These are phyloP conservation scores for Perkinsus marinus DNA, from an alignment of 169 alveolate genomes.

Conservation along the genomic window DNA sequence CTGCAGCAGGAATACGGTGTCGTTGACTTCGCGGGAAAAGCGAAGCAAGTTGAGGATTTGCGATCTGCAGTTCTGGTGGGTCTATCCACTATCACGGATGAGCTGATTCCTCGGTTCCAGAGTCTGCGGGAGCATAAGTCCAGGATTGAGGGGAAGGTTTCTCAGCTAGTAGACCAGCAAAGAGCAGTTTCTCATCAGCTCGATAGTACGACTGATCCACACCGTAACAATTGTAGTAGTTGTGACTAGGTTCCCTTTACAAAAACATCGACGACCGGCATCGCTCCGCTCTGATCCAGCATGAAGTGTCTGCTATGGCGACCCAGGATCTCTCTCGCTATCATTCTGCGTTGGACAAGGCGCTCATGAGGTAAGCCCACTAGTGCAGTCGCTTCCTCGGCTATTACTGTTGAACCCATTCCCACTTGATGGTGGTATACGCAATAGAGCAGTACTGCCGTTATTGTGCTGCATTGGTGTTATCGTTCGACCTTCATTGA, in stretches of 20 bases:
- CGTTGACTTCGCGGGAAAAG: neutral
- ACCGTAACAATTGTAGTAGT: neutral
- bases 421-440: too few species aligned
- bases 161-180: neutral
- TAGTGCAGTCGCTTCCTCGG: too few species aligned
- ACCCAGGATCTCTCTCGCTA: constrained; percentile 34
- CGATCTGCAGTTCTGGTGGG: neutral
- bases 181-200: neutral
- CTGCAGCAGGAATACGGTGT: neutral
- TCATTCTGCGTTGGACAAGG: constrained; percentile 58
- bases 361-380: constrained; percentile 55
- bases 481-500: too few species aligned
- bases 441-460: too few species aligned
- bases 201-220: neutral
- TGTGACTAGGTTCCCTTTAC: neutral
- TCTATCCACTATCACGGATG: neutral
- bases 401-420: too few species aligned
- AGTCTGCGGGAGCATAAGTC: neutral
- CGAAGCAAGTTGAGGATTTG: neutral
- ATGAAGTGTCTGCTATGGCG: neutral
- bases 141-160: neutral
- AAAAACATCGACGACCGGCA: neutral
- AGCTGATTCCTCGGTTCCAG: neutral
- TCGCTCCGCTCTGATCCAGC: neutral
- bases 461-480: too few species aligned